A percentile compares a stretch with the other conserved stretches of the same genome.
These are phyloP conservation scores for Podospora fimiseda DNA, from an alignment of 495 filamentous ascomycete genomes.

Conservation along the genomic window DNA sequence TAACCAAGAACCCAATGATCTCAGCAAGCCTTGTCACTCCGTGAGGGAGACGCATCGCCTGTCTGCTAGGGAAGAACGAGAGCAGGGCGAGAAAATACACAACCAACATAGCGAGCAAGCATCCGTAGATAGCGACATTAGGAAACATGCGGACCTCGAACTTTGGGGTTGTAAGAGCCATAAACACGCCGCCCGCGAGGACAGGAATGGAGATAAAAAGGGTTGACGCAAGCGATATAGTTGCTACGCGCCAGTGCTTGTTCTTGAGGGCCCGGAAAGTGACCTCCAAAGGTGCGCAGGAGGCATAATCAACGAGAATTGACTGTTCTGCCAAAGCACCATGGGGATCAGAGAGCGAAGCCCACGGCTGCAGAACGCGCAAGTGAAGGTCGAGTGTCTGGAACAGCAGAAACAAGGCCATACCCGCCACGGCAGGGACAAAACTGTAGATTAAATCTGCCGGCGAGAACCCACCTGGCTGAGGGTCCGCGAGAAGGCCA, in stretches of 20 bases:
- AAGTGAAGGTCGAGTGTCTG: constrained; percentile 70
- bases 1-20: constrained; percentile 67
- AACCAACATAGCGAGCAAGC: constrained; percentile 61
- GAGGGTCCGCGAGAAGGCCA: constrained; percentile 53
- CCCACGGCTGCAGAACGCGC: constrained; percentile 71
- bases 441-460: constrained; percentile 88
- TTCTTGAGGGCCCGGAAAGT: constrained; percentile 56
- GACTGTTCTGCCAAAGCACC: constrained; percentile 62
- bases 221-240: constrained; percentile 58
- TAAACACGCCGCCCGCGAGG: constrained; percentile 72
- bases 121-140: constrained; percentile 60
- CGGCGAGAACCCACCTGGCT: constrained; percentile 62
- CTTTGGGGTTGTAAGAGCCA: constrained; percentile 58
- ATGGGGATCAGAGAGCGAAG: constrained; percentile 47
- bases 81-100: constrained; percentile 52
- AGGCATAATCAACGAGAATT: constrained; percentile 67
- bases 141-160: constrained; percentile 60
- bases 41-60: constrained; percentile 59
- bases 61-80: constrained; percentile 48
- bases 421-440: constrained; percentile 68
- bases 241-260: constrained; percentile 65
- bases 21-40: constrained; percentile 64
- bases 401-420: constrained; percentile 68
- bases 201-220: constrained; percentile 63
- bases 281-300: constrained; percentile 56